These are phyloP conservation scores for Coniella vitis DNA, from an alignment of 2,329 filamentous ascomycete genomes.

Conservation along the genomic window DNA sequence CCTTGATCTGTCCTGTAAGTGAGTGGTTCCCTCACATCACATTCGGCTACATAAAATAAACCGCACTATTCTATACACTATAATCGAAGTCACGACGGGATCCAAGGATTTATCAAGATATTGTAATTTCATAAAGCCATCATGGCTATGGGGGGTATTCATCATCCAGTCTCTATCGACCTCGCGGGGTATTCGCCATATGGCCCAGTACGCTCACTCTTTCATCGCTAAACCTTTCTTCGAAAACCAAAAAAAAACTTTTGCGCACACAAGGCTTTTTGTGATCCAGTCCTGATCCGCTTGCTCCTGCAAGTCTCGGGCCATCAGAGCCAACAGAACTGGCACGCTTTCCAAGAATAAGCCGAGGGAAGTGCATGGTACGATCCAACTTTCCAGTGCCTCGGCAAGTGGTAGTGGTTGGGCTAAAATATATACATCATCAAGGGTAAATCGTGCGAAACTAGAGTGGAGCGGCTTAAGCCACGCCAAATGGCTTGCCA, in stretches of 20 bases:
- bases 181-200: slow-evolving; percentile 13
- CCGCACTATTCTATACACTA: too few species aligned
- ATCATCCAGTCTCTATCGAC: slow-evolving; percentile 9
- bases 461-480: neutral
- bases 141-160: slow-evolving; percentile 7
- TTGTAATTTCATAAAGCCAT: neutral
- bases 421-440: neutral
- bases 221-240: neutral
- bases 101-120: too few species aligned
- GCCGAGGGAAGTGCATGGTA: neutral
- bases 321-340: too few species aligned
- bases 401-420: too few species aligned
- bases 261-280: too few species aligned
- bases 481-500: slow-evolving; percentile 37
- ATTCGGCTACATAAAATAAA: too few species aligned
- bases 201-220: slow-evolving; percentile 4
- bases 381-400: too few species aligned
- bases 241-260: neutral
- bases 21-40: too few species aligned
- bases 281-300: too few species aligned
- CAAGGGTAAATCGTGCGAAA: too few species aligned
- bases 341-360: neutral
- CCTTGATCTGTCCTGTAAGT: too few species aligned
- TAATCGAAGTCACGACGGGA: neutral
- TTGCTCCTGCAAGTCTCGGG: too few species aligned